These are phyloP conservation scores for Rhizodiscina lignyota DNA, from an alignment of 495 filamentous ascomycete genomes.

Conservation along the genomic window DNA sequence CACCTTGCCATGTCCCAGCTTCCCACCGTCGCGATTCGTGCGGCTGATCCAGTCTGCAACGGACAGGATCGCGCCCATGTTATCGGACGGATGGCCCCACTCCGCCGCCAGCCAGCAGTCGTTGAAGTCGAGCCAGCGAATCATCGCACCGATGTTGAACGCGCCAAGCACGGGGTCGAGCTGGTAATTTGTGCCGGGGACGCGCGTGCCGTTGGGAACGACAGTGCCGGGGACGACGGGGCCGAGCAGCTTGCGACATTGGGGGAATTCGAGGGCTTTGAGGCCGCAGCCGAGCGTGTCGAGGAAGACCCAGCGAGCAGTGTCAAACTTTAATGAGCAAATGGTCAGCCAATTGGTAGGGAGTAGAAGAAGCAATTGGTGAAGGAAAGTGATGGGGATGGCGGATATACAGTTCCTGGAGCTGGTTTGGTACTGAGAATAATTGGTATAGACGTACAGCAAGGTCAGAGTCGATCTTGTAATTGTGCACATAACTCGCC, in stretches of 20 bases:
- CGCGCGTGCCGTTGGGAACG: slow-evolving; percentile 83
- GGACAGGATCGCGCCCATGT: slow-evolving; percentile 86
- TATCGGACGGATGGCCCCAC: slow-evolving; percentile 97
- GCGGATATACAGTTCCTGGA: too few relatives aligned
- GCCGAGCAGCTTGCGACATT: slow-evolving; percentile 90
- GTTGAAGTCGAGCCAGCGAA: slow-evolving; percentile 98
- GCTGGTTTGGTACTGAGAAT: too few relatives aligned
- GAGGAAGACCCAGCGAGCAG: slow-evolving; percentile 40
- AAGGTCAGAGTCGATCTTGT: slow-evolving; percentile 76
- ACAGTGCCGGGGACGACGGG: slow-evolving; percentile 80
- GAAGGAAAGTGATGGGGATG: slow-evolving; percentile 3
- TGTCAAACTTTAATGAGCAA: slow-evolving; percentile 59
- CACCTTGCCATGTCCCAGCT: slow-evolving; percentile 71
- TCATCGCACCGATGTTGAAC: slow-evolving; percentile 98
- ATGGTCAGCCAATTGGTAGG: slow-evolving; percentile 5
- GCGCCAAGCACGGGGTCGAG: slow-evolving; percentile 90
- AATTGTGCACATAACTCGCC: slow-evolving; percentile 83
- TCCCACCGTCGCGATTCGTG: slow-evolving; percentile 82
- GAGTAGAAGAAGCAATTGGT: slow-evolving; percentile 2
- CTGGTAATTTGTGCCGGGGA: slow-evolving; percentile 84
- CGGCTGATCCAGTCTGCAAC: slow-evolving; percentile 95
- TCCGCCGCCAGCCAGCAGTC: slow-evolving; percentile 99
- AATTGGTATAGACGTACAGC: slow-evolving; percentile 66
- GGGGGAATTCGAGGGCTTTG: slow-evolving; percentile 87
- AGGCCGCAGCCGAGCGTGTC: slow-evolving; percentile 95